phyloP scores from a whole-genome alignment of 1,284 basidiomycete species.

The Austroboletus olivaceoglutinosus region DNA sequence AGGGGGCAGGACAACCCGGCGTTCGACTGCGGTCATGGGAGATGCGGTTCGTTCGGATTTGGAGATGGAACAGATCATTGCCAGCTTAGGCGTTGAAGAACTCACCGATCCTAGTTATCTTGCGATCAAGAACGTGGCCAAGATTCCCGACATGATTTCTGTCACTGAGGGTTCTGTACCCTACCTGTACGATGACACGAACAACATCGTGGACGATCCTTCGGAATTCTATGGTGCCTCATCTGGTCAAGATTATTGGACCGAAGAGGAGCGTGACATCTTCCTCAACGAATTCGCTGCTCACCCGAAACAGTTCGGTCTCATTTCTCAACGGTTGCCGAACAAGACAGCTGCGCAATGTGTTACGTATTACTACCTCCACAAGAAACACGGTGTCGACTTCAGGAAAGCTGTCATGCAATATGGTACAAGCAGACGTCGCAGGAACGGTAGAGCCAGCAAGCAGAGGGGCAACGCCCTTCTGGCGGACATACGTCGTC shows the following conservation, averaged over 20 bases:
- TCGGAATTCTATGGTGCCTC: constrained; percentile 72
- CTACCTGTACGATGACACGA: constrained; percentile 79
- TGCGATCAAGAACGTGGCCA: constrained; percentile 84
- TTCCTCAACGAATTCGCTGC: constrained; percentile 83
- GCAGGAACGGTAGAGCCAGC: constrained; percentile 54
- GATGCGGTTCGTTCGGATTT: constrained; percentile 94
- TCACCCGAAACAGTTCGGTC: constrained; percentile 91
- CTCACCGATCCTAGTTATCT: constrained; percentile 89
- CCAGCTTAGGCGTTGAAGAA: constrained; percentile 88
- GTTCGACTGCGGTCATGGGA: constrained; percentile 69
- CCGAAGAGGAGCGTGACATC: constrained; percentile 77
- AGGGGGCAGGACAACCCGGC: constrained; percentile 64
- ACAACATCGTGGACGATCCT: constrained; percentile 79
- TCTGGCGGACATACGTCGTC: constrained; percentile 73
- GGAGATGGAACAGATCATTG: constrained; percentile 97
- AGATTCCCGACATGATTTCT: constrained; percentile 89
- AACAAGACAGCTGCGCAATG: constrained; percentile 90
- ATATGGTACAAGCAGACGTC: constrained; percentile 64
- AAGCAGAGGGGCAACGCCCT: constrained; percentile 78
- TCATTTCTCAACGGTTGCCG: constrained; percentile 78
- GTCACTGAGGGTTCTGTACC: constrained; percentile 62
- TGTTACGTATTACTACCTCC: constrained; percentile 92
- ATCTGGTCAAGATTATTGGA: constrained; percentile 81
- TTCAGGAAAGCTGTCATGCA: constrained; percentile 74
- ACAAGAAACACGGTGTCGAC: constrained; percentile 86